These are phyloP conservation scores for Prunus salicina DNA, from an alignment of 306 rosid genomes.

Conservation along the genomic window DNA sequence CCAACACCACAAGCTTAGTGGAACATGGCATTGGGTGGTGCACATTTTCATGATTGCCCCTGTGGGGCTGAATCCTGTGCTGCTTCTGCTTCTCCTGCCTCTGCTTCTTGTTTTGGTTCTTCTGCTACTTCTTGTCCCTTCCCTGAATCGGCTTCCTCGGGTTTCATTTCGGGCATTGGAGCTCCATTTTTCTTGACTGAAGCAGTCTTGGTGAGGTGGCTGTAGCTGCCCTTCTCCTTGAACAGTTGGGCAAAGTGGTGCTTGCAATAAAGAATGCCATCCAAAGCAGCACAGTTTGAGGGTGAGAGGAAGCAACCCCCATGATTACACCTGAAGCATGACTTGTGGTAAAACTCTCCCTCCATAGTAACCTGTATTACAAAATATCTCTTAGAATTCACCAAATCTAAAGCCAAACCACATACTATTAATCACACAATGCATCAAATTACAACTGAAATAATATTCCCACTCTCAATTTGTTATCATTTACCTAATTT, in stretches of 20 bases:
- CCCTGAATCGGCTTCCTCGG: constrained; percentile 17
- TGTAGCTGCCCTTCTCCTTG: constrained; percentile 80
- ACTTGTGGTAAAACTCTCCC: constrained; percentile 65
- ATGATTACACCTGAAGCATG: constrained; percentile 71
- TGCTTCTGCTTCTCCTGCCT: neutral
- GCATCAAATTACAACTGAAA: neutral
- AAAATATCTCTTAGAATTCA: neutral
- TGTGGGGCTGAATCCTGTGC: constrained; percentile 14
- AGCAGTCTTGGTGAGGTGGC: constrained; percentile 48
- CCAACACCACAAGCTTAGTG: neutral
- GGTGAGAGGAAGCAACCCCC: constrained; percentile 62
- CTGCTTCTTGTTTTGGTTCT: constrained; percentile 20
- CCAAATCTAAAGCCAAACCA: too few species aligned
- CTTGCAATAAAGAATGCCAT: constrained; percentile 74
- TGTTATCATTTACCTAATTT: neutral
- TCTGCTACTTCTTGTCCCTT: neutral
- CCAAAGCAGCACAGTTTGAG: constrained; percentile 71
- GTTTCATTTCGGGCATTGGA: neutral
- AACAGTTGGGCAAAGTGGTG: constrained; percentile 75
- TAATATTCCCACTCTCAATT: neutral
- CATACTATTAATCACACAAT: too few species aligned
- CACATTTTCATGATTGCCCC: constrained; percentile 14
- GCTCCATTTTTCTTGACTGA: constrained; percentile 45
- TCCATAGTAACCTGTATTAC: constrained; percentile 54
- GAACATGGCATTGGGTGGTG: neutral